Percentiles rank a stretch among this genome's conserved stretches.
phyloP scores from a whole-genome alignment of 2,329 filamentous ascomycete genomes.

The Colletotrichum horii region DNA sequence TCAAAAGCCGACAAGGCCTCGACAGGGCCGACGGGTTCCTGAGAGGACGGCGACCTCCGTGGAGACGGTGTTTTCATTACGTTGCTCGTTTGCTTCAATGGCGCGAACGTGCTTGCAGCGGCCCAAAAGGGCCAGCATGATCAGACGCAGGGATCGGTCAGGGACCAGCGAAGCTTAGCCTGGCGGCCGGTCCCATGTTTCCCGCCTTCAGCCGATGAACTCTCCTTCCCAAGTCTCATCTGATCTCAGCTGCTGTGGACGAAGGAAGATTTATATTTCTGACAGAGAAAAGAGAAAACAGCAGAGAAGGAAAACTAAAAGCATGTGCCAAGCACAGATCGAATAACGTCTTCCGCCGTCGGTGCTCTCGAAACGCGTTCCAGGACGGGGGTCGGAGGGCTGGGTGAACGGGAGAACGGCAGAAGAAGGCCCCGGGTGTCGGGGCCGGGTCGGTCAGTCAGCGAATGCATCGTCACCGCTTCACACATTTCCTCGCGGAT shows the following conservation, averaged over 20 bases:
- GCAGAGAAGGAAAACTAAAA: background rate
- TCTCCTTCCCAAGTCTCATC: background rate
- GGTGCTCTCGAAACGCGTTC: background rate
- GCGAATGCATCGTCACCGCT: background rate
- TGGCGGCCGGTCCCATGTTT: background rate
- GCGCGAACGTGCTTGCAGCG: background rate
- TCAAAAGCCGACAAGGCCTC: background rate
- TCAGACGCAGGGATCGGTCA: conserved; percentile 1
- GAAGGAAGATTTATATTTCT: background rate
- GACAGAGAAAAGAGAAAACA: background rate
- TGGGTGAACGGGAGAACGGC: background rate
- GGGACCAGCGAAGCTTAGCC: conserved; percentile 13
- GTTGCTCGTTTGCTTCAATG: background rate
- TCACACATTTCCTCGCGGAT: background rate
- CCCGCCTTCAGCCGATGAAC: background rate
- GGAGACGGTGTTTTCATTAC: conserved; percentile 12
- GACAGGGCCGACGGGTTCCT: background rate
- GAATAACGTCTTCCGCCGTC: background rate
- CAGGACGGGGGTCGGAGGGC: background rate
- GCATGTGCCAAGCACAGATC: background rate
- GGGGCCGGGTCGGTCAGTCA: background rate
- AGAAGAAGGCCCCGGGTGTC: background rate
- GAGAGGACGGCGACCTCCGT: background rate
- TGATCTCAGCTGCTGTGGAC: background rate
- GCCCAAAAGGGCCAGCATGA: background rate